phyloP scores from a whole-genome alignment of 2,329 filamentous ascomycete species.

The Fusarium papillatum region DNA sequence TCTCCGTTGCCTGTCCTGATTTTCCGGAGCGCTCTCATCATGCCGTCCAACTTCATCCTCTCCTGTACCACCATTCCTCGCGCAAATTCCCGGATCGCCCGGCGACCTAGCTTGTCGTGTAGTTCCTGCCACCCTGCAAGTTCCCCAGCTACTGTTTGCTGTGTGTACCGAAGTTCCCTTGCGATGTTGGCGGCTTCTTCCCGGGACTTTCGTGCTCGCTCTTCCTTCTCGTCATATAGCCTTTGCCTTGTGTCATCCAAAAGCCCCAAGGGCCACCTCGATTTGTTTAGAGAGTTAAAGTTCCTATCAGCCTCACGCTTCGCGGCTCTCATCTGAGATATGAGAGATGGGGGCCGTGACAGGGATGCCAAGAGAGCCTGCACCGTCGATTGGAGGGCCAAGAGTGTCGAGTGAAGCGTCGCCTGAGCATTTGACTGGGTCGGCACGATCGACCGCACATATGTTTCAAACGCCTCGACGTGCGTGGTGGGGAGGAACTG shows the following conservation, averaged over 20 bases:
- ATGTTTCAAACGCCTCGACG: slow-evolving; percentile 78
- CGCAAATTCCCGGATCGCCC: slow-evolving; percentile 82
- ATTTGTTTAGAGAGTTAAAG: slow-evolving; percentile 79
- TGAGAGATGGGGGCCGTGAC: slow-evolving; percentile 82
- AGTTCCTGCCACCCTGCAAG: slow-evolving; percentile 95
- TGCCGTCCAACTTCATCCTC: slow-evolving; percentile 81
- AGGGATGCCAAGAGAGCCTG: slow-evolving; percentile 85
- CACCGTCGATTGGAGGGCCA: slow-evolving; percentile 87
- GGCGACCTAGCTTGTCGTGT: slow-evolving; percentile 82
- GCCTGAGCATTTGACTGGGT: slow-evolving; percentile 81
- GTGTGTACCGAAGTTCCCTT: slow-evolving; percentile 89
- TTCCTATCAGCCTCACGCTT: slow-evolving; percentile 85
- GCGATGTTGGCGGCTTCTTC: slow-evolving; percentile 81
- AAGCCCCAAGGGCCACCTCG: slow-evolving; percentile 84
- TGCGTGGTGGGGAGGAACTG: slow-evolving; percentile 79
- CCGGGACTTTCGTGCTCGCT: slow-evolving; percentile 79
- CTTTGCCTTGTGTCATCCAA: slow-evolving; percentile 90
- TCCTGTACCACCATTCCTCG: slow-evolving; percentile 85
- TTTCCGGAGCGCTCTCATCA: slow-evolving; percentile 83
- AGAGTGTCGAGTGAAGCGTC: slow-evolving; percentile 80
- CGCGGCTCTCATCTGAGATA: slow-evolving; percentile 80
- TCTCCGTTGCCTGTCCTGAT: slow-evolving; percentile 51
- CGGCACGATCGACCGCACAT: slow-evolving; percentile 74
- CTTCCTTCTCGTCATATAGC: slow-evolving; percentile 86
- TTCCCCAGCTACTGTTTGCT: slow-evolving; percentile 92